Conservation (phyloP, 1,139 yeast species). For the Saccharomyces hybrid region DNA sequence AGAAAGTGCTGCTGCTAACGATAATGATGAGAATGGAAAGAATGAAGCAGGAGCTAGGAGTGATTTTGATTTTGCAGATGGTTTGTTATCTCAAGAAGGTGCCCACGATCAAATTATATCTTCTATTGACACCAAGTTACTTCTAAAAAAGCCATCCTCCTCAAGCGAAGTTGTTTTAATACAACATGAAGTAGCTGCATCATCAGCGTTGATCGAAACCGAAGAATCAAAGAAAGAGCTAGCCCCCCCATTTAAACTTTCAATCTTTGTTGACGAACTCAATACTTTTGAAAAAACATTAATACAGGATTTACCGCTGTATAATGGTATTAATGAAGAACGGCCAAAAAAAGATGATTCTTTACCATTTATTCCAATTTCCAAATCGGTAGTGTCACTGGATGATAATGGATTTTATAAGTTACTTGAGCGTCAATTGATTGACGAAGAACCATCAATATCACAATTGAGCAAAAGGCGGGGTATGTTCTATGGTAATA, state of each 20-base stretch:
- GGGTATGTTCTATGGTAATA: slow-evolving; percentile 38
- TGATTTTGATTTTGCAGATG: neutral
- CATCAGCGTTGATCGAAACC: neutral
- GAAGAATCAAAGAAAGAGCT: slow-evolving; percentile 7
- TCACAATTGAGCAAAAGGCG: slow-evolving; percentile 31
- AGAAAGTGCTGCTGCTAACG: neutral
- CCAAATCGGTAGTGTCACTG: slow-evolving; percentile 53
- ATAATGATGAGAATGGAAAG: neutral
- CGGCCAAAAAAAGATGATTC: slow-evolving; percentile 29
- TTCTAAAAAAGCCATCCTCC: neutral
- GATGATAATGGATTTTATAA: slow-evolving; percentile 63
- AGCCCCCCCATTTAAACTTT: slow-evolving; percentile 49
- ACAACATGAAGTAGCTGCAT: neutral
- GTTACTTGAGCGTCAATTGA: slow-evolving; percentile 45
- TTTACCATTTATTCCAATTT: slow-evolving; percentile 42
- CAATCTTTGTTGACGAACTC: slow-evolving; percentile 45
- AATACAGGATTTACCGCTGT: slow-evolving; percentile 47
- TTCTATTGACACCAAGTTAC: neutral
- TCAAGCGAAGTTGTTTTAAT: neutral
- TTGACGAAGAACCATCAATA: slow-evolving; percentile 35
- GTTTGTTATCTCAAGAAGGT: neutral
- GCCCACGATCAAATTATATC: neutral
- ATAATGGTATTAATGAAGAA: slow-evolving; percentile 36
- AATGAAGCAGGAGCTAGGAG: neutral
- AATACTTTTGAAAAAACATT: slow-evolving; percentile 49